Percentiles rank a stretch among this genome's conserved stretches.
Conservation (phyloP, 768 basidiomycete genomes). For the Leccinum variicolor region DNA sequence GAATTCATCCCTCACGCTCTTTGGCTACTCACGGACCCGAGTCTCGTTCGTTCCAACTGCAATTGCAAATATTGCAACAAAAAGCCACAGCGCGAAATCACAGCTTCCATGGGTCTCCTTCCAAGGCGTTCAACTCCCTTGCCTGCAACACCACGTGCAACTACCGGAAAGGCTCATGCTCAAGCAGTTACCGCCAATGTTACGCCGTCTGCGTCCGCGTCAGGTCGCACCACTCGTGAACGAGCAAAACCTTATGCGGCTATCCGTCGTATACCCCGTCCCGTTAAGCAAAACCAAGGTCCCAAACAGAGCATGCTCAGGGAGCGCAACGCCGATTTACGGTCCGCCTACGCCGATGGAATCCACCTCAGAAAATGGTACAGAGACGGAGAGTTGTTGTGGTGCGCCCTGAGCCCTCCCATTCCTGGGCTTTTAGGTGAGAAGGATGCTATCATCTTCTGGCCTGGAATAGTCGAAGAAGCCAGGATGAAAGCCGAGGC, state of each 20-base stretch:
- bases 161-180: conserved; percentile 10
- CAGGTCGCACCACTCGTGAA: conserved; percentile 17
- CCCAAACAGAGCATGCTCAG: conserved; percentile 51
- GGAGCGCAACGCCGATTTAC: conserved; percentile 63
- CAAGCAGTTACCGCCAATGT: not conserved
- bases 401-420: conserved; percentile 56
- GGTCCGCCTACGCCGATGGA: conserved; percentile 49
- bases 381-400: conserved; percentile 67
- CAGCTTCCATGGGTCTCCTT: conserved; percentile 51
- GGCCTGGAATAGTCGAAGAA: conserved; percentile 72
- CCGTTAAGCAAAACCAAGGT: conserved; percentile 31
- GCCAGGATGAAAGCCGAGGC: conserved; percentile 46
- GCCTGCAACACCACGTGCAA: conserved; percentile 17
- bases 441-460: conserved; percentile 54
- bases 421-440: conserved; percentile 40
- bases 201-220: conserved; percentile 18
- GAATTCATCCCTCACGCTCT: conserved; percentile 84
- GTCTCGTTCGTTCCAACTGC: conserved; percentile 49
- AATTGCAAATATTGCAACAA: conserved; percentile 77
- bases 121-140: conserved; percentile 33
- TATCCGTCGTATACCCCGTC: conserved; percentile 37
- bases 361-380: conserved; percentile 56
- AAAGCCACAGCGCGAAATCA: conserved; percentile 66
- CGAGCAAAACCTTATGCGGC: conserved; percentile 38
- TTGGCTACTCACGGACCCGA: conserved; percentile 65